These are phyloP conservation scores for Didymella glomerata DNA, from an alignment of 2,329 filamentous ascomycete genomes.

Conservation along the genomic window DNA sequence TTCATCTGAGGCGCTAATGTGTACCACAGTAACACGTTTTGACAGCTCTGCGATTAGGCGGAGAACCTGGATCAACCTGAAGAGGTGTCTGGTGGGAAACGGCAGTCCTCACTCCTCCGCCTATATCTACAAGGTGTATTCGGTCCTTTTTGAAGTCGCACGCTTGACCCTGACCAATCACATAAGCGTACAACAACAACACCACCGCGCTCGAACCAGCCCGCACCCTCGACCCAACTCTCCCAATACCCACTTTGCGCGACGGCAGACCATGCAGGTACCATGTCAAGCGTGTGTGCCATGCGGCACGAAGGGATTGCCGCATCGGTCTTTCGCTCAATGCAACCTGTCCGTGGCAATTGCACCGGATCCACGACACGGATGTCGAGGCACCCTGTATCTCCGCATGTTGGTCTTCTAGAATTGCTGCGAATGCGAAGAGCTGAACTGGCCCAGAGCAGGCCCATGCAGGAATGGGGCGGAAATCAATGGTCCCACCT, in stretches of 20 bases:
- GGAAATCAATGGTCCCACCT: background rate
- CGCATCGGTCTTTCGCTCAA: background rate
- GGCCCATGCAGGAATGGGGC: background rate
- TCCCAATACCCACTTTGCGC: background rate
- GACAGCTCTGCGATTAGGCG: background rate
- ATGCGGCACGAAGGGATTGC: background rate
- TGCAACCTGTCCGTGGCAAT: conserved; percentile 4
- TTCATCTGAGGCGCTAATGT: background rate
- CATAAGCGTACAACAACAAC: background rate
- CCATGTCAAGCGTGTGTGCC: background rate
- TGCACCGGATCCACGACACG: conserved; percentile 3
- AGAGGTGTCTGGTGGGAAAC: background rate
- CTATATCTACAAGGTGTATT: conserved; percentile 2
- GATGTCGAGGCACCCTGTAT: background rate
- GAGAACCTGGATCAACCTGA: background rate
- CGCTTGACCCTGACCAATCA: conserved; percentile 1
- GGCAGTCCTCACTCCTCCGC: background rate
- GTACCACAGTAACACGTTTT: background rate
- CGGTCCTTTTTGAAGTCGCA: background rate
- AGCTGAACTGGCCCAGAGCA: background rate
- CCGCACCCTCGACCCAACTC: background rate
- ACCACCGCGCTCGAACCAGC: background rate
- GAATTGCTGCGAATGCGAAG: background rate
- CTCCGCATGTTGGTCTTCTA: background rate
- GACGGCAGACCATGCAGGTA: background rate